phyloP scores from a whole-genome alignment of 192 early-diverging fungal genomes.

The Podila clonocystis region DNA sequence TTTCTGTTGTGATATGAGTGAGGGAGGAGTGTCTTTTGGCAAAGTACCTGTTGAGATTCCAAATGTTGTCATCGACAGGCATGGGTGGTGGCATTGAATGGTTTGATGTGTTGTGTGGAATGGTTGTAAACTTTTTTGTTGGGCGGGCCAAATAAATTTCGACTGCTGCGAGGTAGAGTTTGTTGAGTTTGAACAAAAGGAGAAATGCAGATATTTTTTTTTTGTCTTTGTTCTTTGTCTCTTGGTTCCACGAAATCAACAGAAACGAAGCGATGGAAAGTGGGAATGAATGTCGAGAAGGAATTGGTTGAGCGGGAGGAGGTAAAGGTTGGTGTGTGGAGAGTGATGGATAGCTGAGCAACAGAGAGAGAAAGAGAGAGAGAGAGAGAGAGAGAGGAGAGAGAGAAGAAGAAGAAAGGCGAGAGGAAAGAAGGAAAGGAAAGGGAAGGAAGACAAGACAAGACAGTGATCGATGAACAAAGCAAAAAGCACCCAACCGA shows the following conservation, averaged over 20 bases:
- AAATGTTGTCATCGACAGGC: constrained; percentile 51
- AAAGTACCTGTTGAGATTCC: constrained; percentile 48
- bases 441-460: neutral
- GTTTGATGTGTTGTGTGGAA: neutral
- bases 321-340: neutral
- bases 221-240: no score
- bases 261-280: neutral
- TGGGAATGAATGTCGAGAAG: no score
- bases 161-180: no score
- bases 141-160: no score
- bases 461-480: neutral
- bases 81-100: constrained; percentile 39
- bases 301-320: neutral
- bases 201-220: no score
- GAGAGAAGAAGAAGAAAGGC: neutral
- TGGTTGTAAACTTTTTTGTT: no score
- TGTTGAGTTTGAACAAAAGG: no score
- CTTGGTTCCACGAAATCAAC: no score
- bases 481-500: neutral
- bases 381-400: neutral
- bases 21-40: neutral
- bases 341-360: neutral
- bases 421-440: neutral
- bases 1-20: no score
- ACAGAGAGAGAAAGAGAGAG: neutral